These are phyloP conservation scores for Pterocarpus santalinus DNA, from an alignment of 306 rosid species.

Conservation along the genomic window DNA sequence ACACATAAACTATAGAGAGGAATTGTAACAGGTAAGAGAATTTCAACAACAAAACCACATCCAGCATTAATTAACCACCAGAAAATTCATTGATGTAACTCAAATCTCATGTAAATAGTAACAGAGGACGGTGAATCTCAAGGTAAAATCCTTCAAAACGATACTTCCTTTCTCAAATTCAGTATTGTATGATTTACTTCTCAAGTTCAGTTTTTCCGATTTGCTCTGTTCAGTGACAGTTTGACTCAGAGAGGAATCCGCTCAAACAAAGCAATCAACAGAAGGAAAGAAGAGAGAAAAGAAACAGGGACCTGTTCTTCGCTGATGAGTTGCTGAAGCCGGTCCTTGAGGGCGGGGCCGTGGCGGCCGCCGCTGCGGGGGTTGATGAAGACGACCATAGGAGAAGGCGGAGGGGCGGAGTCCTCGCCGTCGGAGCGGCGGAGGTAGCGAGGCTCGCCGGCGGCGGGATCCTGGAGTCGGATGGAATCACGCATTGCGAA, in stretches of 20 bases:
- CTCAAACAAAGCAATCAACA: conserved; percentile 2
- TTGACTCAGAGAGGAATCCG: neutral
- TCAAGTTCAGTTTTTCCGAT: neutral
- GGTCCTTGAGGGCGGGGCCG: conserved; percentile 82
- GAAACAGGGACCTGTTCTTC: conserved; percentile 80
- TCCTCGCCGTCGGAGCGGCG: conserved; percentile 39
- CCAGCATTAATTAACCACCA: conserved; percentile 1
- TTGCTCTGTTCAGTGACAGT: conserved; percentile 4
- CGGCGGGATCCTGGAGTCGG: conserved; percentile 65
- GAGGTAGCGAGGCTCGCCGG: conserved; percentile 66
- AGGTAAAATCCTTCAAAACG: conserved; percentile 12
- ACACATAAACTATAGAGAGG: neutral
- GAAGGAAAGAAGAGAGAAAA: neutral
- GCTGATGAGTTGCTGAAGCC: conserved; percentile 79
- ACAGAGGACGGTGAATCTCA: neutral
- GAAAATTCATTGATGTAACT: conserved; percentile 12
- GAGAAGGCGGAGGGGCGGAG: conserved; percentile 57
- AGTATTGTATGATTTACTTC: conserved; percentile 15
- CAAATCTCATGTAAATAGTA: neutral
- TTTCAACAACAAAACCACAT: neutral
- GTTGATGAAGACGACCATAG: conserved; percentile 90
- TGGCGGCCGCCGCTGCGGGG: conserved; percentile 87
- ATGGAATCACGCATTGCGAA: conserved; percentile 91
- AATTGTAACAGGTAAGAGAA: conserved; percentile 13
- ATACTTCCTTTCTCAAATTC: neutral